Conservation (phyloP, 179 eudicot species). For the Sideroxylon spinosum region DNA sequence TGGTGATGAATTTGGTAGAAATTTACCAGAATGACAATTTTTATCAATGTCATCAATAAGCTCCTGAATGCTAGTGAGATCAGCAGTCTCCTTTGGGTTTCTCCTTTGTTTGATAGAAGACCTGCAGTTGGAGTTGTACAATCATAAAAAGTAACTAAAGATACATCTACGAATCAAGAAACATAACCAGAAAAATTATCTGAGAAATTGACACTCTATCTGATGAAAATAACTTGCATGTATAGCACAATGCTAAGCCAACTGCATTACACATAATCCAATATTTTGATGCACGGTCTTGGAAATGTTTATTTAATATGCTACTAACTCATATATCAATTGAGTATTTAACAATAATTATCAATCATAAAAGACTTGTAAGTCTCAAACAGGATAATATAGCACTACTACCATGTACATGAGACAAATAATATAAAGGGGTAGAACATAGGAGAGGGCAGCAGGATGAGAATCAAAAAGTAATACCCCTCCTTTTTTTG, state of each 20-base stretch:
- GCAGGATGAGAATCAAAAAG: not conserved
- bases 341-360: not conserved
- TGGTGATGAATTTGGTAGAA: constrained; percentile 3
- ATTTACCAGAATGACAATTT: constrained; percentile 64
- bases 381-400: too few relatives aligned
- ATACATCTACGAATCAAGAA: constrained; percentile 1
- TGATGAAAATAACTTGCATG: not conserved
- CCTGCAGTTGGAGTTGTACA: constrained; percentile 31
- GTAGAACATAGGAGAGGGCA: too few relatives aligned
- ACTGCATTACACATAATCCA: not conserved
- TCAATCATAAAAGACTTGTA: not conserved
- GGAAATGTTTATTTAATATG: not conserved
- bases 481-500: not conserved
- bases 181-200: not conserved
- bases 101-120: constrained; percentile 82
- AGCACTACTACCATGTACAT: not conserved
- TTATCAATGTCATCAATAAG: constrained; percentile 64
- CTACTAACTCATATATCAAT: not conserved
- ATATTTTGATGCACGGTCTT: not conserved
- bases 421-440: too few relatives aligned
- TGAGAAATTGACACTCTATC: not conserved
- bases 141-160: not conserved
- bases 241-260: not conserved
- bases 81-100: constrained; percentile 88
- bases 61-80: constrained; percentile 91